Percentiles rank a stretch among this genome's conserved stretches.
Evolutionary conservation across 164 flowering plant species (phyloP).

Genomic region (Akebia trifoliata): DNA sequence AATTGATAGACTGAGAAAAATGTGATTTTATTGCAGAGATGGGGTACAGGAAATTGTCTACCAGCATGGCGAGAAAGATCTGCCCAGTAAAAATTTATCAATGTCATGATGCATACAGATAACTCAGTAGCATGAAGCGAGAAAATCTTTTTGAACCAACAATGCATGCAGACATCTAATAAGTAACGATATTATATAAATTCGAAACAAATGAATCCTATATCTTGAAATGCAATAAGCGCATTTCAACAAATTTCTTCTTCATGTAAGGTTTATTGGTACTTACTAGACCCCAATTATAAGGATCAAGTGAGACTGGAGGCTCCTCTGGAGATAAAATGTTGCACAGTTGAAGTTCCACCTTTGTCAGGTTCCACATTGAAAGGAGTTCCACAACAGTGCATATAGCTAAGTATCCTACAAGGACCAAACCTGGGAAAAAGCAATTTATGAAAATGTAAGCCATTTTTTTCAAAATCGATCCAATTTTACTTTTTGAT

Average conservation of each 20-base stretch:
- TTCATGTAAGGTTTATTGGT: no score
- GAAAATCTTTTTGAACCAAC: not conserved
- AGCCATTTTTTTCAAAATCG: not conserved
- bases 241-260: not conserved
- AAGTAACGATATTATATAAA: not conserved
- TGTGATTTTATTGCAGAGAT: conserved; percentile 83
- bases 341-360: conserved; percentile 91
- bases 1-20: conserved; percentile 82
- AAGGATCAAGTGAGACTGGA: conserved; percentile 71
- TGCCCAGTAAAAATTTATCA: conserved; percentile 27
- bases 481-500: not conserved
- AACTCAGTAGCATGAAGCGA: not conserved
- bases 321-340: conserved; percentile 90
- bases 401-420: conserved; percentile 48
- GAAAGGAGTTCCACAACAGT: conserved; percentile 70
- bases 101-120: not conserved
- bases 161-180: not conserved
- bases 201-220: not conserved
- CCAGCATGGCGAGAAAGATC: conserved; percentile 89
- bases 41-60: conserved; percentile 86
- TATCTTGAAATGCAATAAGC: not conserved
- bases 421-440: conserved; percentile 60
- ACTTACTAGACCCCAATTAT: conserved; percentile 90
- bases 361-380: conserved; percentile 96
- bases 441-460: conserved; percentile 7